These are phyloP conservation scores for Glycyrrhiza uralensis DNA, from an alignment of 306 rosid species.

Conservation along the genomic window DNA sequence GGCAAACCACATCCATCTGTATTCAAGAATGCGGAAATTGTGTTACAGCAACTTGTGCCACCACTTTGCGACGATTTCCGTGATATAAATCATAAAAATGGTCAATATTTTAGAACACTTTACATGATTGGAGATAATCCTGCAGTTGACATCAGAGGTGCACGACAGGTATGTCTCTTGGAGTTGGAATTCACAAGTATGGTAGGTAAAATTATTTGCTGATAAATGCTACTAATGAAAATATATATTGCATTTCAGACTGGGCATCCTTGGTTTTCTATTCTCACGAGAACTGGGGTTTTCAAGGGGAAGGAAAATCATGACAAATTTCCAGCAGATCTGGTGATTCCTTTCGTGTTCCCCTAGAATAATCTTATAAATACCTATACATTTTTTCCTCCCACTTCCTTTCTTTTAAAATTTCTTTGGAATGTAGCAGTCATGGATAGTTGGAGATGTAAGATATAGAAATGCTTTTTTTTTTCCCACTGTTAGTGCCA, in stretches of 20 bases:
- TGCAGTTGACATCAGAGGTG: constrained; percentile 79
- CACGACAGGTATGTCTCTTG: constrained; percentile 55
- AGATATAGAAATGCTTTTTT: not conserved
- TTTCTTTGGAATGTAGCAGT: not conserved
- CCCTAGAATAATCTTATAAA: not conserved
- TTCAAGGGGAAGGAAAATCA: constrained; percentile 86
- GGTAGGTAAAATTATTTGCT: not conserved
- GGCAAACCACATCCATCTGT: constrained; percentile 88
- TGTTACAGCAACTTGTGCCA: constrained; percentile 50
- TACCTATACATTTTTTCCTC: not conserved
- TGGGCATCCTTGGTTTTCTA: constrained; percentile 95
- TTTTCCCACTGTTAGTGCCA: not conserved
- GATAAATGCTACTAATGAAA: not conserved
- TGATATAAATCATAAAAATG: constrained; percentile 22
- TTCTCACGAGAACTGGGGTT: constrained; percentile 88
- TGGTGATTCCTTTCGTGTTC: constrained; percentile 34
- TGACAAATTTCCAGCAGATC: constrained; percentile 45
- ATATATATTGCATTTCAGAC: constrained; percentile 49
- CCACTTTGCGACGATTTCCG: constrained; percentile 15
- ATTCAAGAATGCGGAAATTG: constrained; percentile 73
- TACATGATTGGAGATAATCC: constrained; percentile 98
- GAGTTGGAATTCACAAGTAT: constrained; percentile 7
- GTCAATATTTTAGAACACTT: constrained; percentile 51
- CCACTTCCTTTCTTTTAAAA: not conserved
- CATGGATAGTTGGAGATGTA: not conserved